Base-by-base conservation (phyloP, 148 eudicot species). In the Chenopodium album region DNA sequence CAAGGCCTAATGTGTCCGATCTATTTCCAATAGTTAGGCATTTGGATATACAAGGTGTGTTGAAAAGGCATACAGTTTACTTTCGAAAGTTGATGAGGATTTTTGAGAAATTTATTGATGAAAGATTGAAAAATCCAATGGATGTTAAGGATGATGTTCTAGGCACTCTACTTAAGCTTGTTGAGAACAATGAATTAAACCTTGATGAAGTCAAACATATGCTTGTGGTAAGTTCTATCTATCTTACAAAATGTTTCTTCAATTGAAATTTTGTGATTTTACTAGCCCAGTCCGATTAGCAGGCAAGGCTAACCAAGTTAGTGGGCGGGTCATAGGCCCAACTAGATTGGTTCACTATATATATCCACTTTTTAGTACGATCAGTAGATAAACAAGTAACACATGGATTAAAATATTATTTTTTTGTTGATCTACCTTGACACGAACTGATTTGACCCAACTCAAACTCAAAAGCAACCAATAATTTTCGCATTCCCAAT, bases 1-100 rank as follows among this genome's bases (percentile, higher is more conserved):
- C 67, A 6, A 82, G 8, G 75, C 85, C 88, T 48, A 85, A 85
- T 23, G 74, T 86, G 23, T 75, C 83, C 41, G 85, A 86, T n/a
- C 72, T 63, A 62, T 82, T 79, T 70, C 88, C 85, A 0, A 14
- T 65, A 22, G 4, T 83, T 6, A 72, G 76, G 63, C 8, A 0
- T 3, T 80, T 83, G 10, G 88, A 86, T 77, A 22, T 79, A 75
- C 81, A 71, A 37, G 88, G 88, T 6, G 41, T 63, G 50, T 20
- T 62, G 26, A 70, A 41, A 23, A n/a, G 28, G 67, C 16, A 29
- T 1, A 10, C 5, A 19, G 0, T 1, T 34, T n/a, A n/a, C 2
- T 52, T 31, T 73, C 46, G 34, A 4, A 34, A 78, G 59, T 73
- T 78, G 78, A 4, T 77, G 1, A 22, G 44, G 9, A 28, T 83